phyloP scores from a whole-genome alignment of 108 stramenopile genomes.

The Asterionellopsis glacialis region DNA sequence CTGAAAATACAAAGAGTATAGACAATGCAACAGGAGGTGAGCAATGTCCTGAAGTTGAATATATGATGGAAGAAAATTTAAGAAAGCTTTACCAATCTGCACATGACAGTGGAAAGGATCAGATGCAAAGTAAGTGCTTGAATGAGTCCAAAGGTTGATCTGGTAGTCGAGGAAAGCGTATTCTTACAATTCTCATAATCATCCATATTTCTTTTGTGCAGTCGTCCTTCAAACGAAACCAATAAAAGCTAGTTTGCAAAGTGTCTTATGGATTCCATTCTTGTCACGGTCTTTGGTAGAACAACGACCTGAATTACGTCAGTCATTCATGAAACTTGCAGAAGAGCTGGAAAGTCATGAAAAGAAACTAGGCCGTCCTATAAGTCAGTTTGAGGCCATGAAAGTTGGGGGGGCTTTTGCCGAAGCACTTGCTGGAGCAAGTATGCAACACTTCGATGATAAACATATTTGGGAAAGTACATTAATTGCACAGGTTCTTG shows the following conservation, averaged over 20 bases:
- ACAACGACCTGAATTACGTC: conserved; percentile 4
- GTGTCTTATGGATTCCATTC: conserved; percentile 15
- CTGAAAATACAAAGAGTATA: neutral
- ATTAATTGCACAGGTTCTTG: conserved; percentile 47
- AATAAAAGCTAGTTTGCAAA: neutral
- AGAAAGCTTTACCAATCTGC: conserved; percentile 14
- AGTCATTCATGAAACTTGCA: neutral
- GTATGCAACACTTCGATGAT: neutral
- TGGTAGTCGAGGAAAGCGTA: too few relatives aligned
- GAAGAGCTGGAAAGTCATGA: neutral
- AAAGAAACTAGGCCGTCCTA: neutral
- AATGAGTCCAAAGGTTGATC: too few relatives aligned
- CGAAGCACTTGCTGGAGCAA: neutral
- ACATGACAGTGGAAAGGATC: conserved; percentile 14
- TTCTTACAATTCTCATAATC: too few relatives aligned
- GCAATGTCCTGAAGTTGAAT: neutral
- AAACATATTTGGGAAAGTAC: conserved; percentile 8
- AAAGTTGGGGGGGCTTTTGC: too few relatives aligned
- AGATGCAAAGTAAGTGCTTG: conserved; percentile 2
- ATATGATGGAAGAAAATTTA: conserved; percentile 11
- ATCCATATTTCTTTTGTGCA: too few relatives aligned
- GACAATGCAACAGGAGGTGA: neutral
- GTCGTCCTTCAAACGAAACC: neutral
- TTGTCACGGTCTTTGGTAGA: conserved; percentile 2
- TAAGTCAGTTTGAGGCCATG: neutral